A percentile compares a stretch with the other conserved stretches of the same genome.
Evolutionary conservation across 208 protist genomes (phyloP).

Genomic region (Giardia muris): DNA sequence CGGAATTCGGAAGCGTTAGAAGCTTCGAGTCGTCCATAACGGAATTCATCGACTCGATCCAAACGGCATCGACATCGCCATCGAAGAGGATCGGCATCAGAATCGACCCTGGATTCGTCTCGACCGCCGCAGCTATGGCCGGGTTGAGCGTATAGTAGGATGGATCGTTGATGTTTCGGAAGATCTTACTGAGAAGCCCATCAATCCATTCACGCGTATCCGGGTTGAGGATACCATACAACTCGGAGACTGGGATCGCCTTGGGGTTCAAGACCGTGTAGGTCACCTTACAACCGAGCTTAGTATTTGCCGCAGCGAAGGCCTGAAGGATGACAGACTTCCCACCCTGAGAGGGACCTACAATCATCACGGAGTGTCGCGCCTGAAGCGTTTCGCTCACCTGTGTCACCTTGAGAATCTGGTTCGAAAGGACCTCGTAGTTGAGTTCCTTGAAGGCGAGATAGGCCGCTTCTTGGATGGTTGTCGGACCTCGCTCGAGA

Average conservation of each 20-base stretch:
- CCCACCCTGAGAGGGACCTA: conserved; percentile 82
- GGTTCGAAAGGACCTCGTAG: conserved; percentile 59
- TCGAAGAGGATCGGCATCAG: conserved; percentile 64
- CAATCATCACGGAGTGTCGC: conserved; percentile 90
- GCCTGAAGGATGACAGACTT: conserved; percentile 86
- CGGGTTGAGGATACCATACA: conserved; percentile 92
- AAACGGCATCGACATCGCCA: conserved; percentile 93
- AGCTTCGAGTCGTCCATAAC: conserved; percentile 98
- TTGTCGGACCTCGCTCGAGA: conserved; percentile 58
- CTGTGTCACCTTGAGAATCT: conserved; percentile 93
- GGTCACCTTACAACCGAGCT: conserved; percentile 68
- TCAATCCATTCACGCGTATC: conserved; percentile 92
- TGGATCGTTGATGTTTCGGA: conserved; percentile 74
- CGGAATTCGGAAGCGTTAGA: conserved; percentile 88
- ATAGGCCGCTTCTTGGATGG: conserved; percentile 53
- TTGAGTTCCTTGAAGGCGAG: conserved; percentile 52
- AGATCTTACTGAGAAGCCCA: conserved; percentile 91
- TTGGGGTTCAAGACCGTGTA: conserved; percentile 88
- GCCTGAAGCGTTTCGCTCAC: conserved; percentile 94
- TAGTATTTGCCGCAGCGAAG: conserved; percentile 69
- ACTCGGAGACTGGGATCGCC: conserved; percentile 69
- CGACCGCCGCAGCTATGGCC: background rate
- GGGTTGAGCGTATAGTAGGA: background rate
- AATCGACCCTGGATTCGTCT: background rate
- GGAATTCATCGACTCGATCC: conserved; percentile 98